Conservation (phyloP, 2,329 filamentous ascomycete species). For the Lithohypha guttulata region DNA sequence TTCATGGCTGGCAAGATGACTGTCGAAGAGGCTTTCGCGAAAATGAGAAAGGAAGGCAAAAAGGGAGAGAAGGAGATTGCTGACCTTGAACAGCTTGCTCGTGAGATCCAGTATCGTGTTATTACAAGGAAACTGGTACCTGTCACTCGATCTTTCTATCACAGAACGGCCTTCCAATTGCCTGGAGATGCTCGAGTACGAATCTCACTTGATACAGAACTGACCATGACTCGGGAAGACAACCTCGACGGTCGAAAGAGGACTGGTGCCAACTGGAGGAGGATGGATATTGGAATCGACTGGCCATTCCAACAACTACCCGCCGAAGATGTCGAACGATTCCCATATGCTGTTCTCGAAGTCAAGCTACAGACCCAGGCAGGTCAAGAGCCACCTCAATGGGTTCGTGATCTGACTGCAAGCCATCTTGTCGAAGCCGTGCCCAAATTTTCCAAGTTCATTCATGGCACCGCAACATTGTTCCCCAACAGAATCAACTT, state of each 20-base stretch:
- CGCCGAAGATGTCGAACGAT: conserved; percentile 72
- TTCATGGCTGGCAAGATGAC: conserved; percentile 77
- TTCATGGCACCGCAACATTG: conserved; percentile 80
- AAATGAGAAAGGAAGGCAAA: conserved; percentile 89
- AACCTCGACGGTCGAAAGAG: conserved; percentile 73
- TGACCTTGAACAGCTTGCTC: conserved; percentile 75
- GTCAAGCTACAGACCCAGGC: conserved; percentile 96
- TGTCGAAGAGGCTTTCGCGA: conserved; percentile 85
- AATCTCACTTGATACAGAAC: conserved; percentile 90
- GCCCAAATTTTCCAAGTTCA: conserved; percentile 98
- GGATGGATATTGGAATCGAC: conserved; percentile 95
- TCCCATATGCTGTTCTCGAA: conserved; percentile 92
- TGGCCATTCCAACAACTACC: conserved; percentile 86
- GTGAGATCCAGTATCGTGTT: conserved; percentile 87
- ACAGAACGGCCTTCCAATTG: conserved; percentile 94
- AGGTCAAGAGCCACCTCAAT: conserved; percentile 88
- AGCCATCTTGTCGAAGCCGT: conserved; percentile 97
- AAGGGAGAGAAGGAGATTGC: conserved; percentile 86
- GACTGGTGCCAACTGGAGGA: conserved; percentile 81
- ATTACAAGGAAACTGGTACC: conserved; percentile 78
- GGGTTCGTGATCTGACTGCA: conserved; percentile 85
- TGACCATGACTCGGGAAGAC: conserved; percentile 91
- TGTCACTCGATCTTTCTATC: conserved; percentile 92
- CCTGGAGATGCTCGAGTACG: conserved; percentile 92
- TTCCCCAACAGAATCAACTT: conserved; percentile 82